Conservation (phyloP, 768 basidiomycete species). For the Serendipita sp. region DNA sequence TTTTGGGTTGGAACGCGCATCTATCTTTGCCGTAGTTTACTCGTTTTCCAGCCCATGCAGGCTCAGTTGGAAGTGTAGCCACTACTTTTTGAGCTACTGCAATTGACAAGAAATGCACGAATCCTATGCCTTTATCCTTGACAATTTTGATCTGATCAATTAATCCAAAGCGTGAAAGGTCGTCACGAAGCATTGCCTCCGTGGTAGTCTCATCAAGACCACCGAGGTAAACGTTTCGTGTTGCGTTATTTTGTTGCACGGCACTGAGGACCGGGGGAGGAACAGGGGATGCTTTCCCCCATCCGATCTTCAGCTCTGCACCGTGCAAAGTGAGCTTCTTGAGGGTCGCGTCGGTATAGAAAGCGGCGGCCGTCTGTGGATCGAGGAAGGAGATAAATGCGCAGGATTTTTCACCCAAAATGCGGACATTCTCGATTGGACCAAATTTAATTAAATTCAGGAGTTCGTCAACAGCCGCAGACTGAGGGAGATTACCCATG, state of each 20-base stretch:
- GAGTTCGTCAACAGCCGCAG: conserved; percentile 93
- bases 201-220: conserved; percentile 80
- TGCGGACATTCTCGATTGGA: conserved; percentile 84
- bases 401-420: conserved; percentile 91
- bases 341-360: conserved; percentile 91
- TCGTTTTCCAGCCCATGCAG: conserved; percentile 86
- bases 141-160: conserved; percentile 99
- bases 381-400: conserved; percentile 98
- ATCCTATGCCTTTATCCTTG: conserved; percentile 96
- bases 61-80: conserved; percentile 78
- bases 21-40: conserved; percentile 99
- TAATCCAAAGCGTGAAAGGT: conserved; percentile 79
- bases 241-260: conserved; percentile 83
- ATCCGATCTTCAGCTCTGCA: conserved; percentile 95
- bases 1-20: conserved; percentile 94
- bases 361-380: conserved; percentile 79
- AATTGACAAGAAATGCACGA: conserved; percentile 96
- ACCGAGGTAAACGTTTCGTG: conserved; percentile 91
- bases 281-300: conserved; percentile 89
- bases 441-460: conserved; percentile 97
- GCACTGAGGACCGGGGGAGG: conserved; percentile 74
- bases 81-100: conserved; percentile 94
- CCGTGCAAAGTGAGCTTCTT: conserved; percentile 87
- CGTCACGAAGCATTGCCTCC: conserved; percentile 83
- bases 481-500: conserved; percentile 87